Evolutionary conservation across 148 eudicot genomes (phyloP), one percentile per base, ranked within the genome.

Genomic region (Rhododendron henanense): DNA sequence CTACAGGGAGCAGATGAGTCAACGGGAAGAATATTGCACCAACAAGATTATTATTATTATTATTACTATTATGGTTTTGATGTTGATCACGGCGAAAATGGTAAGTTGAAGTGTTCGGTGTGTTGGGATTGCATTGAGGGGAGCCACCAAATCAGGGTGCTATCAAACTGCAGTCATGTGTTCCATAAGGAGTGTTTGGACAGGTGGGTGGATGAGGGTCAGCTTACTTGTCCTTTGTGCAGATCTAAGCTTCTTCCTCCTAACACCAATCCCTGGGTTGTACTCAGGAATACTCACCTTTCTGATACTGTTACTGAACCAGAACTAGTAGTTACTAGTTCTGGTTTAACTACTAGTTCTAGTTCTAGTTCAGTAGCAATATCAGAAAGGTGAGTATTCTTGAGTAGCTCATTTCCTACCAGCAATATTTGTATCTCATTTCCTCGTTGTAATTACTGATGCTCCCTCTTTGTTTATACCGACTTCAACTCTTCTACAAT

Each of bases 181-280:
- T 90, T 88, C 28, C 92, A 88, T 67, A 80, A 79, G 47, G 81
- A 59, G 77, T 88, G 92, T 55, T 84, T 90, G 81, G 92, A 90
- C 65, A 81, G 73, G 6, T 88, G 92, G 92, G 79, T 88, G 15
- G 90, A 88, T 23, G 86, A 84, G 57, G 89, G 88, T 53, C 86
- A 81, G 31, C 85, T 87, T 11, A 87, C 83, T 15, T 90, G 90
- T 71, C 92, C 92, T 11, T 85, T 90, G 87, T 90, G 92, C 83
- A 88, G 90, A 81, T 88, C 89, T 23, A 87, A 83, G 88, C 79
- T 90, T 67, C 85, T 90, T 37, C 90, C 89, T 16, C 79, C 87
- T 4, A 81, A 79, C 28, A 84, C 67, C 51, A 84, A 9, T 84
- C 86, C 86, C 8, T 76, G 78, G 79, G n/a, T 84, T 65, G 14